Conservation (phyloP, 1,284 basidiomycete genomes). For the Irpex sp. region DNA sequence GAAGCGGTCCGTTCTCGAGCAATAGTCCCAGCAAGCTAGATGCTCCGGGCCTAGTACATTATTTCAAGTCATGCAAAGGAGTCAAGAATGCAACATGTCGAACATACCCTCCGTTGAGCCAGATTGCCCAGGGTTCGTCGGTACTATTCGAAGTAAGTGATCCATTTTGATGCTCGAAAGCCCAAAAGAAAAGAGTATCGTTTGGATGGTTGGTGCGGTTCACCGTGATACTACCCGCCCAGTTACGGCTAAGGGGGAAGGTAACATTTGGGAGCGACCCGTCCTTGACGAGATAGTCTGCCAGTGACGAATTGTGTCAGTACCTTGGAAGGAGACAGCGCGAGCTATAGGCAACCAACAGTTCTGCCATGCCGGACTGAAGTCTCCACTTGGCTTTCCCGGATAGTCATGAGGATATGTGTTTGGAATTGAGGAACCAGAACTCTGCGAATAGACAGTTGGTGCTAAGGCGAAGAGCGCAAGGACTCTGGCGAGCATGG, state of each 20-base stretch:
- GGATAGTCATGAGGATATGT: conserved; percentile 19
- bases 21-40: conserved; percentile 64
- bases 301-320: neutral
- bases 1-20: conserved; percentile 31
- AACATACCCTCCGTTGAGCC: conserved; percentile 67
- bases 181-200: conserved; percentile 71
- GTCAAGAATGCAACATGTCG: conserved; percentile 37
- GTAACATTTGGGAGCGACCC: conserved; percentile 55
- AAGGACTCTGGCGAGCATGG: neutral
- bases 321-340: neutral
- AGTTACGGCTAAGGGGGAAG: conserved; percentile 50
- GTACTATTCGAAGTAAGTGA: conserved; percentile 45
- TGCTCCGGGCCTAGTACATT: conserved; percentile 51
- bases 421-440: neutral
- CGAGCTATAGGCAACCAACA: conserved; percentile 17
- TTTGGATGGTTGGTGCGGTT: conserved; percentile 60
- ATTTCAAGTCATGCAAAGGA: neutral
- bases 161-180: conserved; percentile 48
- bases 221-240: conserved; percentile 66
- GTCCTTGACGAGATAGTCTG: conserved; percentile 23
- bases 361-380: conserved; percentile 27
- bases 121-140: conserved; percentile 64
- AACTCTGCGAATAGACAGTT: neutral
- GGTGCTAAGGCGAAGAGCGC: neutral
- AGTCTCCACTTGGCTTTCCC: conserved; percentile 19